Conservation (phyloP, 1,139 yeast genomes). For the Candida tunisiensis region DNA sequence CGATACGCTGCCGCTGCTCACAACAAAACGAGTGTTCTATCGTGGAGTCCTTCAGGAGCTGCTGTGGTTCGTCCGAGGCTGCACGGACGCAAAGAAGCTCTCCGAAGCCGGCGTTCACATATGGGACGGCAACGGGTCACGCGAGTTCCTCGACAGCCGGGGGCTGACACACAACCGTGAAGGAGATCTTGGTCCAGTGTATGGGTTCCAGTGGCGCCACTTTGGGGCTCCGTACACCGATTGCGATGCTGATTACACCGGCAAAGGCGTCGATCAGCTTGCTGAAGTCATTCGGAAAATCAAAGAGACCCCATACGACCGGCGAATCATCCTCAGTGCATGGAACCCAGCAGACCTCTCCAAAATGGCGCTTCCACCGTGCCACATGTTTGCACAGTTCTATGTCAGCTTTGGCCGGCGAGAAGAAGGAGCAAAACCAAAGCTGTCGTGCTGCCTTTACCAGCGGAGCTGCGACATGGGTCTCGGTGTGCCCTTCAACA, state of each 20-base stretch:
- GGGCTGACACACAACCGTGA: conserved; percentile 72
- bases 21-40: conserved; percentile 85
- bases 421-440: conserved; percentile 31
- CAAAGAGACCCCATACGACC: conserved; percentile 79
- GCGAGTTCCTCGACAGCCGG: conserved; percentile 71
- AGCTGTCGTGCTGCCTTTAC: conserved; percentile 71
- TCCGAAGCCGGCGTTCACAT: conserved; percentile 77
- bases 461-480: conserved; percentile 99
- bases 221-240: conserved; percentile 85
- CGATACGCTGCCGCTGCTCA: conserved; percentile 68
- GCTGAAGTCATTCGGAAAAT: conserved; percentile 63
- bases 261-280: conserved; percentile 83
- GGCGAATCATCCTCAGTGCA: conserved; percentile 87
- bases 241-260: conserved; percentile 74
- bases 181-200: conserved; percentile 96
- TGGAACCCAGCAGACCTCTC: conserved; percentile 97
- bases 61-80: conserved; percentile 83
- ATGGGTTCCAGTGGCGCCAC: conserved; percentile 99
- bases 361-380: conserved; percentile 95
- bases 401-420: conserved; percentile 48
- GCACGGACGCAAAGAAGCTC: conserved; percentile 71
- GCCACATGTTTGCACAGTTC: conserved; percentile 93
- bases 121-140: conserved; percentile 99
- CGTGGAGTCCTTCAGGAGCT: conserved; percentile 81
- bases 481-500: conserved; percentile 93